Base-by-base conservation (phyloP, 106 monocot species). In the Dendrobium nobile region DNA sequence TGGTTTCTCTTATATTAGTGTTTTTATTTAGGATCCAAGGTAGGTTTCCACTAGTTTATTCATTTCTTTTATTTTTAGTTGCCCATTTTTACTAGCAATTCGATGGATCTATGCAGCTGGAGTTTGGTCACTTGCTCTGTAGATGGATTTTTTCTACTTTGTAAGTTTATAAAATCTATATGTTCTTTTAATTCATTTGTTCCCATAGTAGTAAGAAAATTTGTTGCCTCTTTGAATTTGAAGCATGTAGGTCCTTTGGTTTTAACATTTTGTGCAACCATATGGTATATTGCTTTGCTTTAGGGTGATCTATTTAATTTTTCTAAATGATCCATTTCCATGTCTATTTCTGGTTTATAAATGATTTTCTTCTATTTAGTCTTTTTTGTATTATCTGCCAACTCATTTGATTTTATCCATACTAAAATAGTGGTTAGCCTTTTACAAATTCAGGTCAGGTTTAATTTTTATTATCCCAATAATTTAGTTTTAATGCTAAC, bases 31-130 rank as follows among this genome's bases (percentile, higher is more conserved):
- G 28, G 28, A 28, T 28, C 28, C 28, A 28, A 28, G 28, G 28
- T 28, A 28, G 28, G 28, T 28, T 28, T 0, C 28, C 28, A 28
- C 28, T 28, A 28, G 28, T 28, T 28, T 28, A 28, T 28, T 28
- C 28, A 28, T 28, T 28, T 28, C 28, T 28, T 0, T 28, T 28
- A 0, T 28, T 28, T 28, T 28, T 28, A 28, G 28, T 28, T 28
- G 28, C 28, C 28, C 28, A 28, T 28, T 28, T 28, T 28, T 28
- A 28, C 0, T 28, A 28, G 28, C 59, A 59, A 18, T 20, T 59
- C 48, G 11, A 94, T 97, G 4, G 97, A 97, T 91, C 97, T 94
- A 70, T 97, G 97, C 80, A 97, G 97, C 84, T 97, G 97, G 97
- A 94, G 97, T 77, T 92, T 94, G 97, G 85, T 97, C 78, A 97